Evolutionary conservation across 2,329 filamentous ascomycete genomes (phyloP).

Genomic region (Clonostachys sp.): DNA sequence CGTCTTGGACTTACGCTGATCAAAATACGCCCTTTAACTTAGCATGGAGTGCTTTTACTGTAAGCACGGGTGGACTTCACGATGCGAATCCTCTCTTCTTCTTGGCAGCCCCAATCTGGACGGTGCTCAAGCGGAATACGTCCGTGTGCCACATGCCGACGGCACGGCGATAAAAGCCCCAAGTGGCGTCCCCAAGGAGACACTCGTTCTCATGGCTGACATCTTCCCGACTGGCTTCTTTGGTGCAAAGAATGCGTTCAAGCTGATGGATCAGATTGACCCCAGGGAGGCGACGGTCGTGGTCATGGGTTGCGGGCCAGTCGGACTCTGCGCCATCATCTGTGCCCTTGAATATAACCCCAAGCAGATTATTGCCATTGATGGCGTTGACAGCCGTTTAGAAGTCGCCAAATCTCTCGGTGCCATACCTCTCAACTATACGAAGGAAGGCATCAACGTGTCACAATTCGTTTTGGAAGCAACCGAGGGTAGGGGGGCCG

Average conservation of each 20-base stretch:
- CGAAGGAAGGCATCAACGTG: conserved; percentile 52
- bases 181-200: conserved; percentile 44
- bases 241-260: conserved; percentile 74
- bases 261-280: conserved; percentile 22
- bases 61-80: conserved; percentile 68
- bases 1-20: no score
- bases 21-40: no score
- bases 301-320: conserved; percentile 78
- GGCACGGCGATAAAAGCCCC: conserved; percentile 4
- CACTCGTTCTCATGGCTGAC: conserved; percentile 83
- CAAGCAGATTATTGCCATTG: conserved; percentile 72
- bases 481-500: conserved; percentile 77
- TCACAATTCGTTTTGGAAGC: conserved; percentile 66
- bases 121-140: conserved; percentile 78
- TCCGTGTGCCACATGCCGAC: conserved; percentile 72
- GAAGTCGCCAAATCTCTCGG: conserved; percentile 69
- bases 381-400: conserved; percentile 71
- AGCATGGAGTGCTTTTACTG: conserved; percentile 78
- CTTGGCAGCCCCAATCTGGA: conserved; percentile 69
- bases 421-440: conserved; percentile 80
- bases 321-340: conserved; percentile 75
- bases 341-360: conserved; percentile 61
- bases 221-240: conserved; percentile 89
- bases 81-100: conserved; percentile 67
- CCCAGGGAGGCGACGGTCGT: conserved; percentile 60